Evolutionary conservation across 768 basidiomycete genomes (phyloP).

Genomic region (Suillus spraguei): DNA sequence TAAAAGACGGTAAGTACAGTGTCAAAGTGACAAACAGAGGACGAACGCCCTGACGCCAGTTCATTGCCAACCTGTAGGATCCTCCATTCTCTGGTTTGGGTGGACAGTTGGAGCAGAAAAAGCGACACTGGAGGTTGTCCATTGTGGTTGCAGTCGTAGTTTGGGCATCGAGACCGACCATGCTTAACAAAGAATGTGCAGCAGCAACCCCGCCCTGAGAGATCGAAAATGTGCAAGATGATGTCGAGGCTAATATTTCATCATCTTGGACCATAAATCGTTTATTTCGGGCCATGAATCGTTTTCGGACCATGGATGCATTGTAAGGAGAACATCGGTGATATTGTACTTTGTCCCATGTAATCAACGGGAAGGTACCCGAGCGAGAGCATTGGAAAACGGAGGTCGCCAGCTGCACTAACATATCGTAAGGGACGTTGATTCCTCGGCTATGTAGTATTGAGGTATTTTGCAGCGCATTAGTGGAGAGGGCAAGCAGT

Average conservation of each 20-base stretch:
- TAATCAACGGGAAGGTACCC: not conserved
- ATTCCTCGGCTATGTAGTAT: not conserved
- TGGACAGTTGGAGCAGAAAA: not conserved
- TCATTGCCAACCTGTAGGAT: not conserved
- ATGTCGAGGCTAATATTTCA: too few species aligned
- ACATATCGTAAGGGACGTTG: not conserved
- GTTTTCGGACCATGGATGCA: too few species aligned
- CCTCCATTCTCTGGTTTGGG: not conserved
- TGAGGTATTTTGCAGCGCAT: not conserved
- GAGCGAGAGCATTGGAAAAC: not conserved
- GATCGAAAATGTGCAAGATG: not conserved
- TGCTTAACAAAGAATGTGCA: not conserved
- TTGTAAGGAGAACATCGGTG: not conserved
- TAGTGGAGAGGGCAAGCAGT: not conserved
- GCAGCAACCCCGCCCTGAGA: not conserved
- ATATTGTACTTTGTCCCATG: not conserved
- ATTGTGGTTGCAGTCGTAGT: not conserved
- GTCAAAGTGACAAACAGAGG: not conserved
- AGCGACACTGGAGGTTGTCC: not conserved
- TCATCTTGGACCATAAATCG: not conserved
- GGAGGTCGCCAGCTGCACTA: not conserved
- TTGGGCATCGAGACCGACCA: not conserved
- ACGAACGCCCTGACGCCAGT: conserved; percentile 7
- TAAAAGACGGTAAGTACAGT: not conserved
- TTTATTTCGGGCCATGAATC: too few species aligned